A percentile compares a stretch with the other conserved stretches of the same genome.
These are phyloP conservation scores for Fraxinus quadrangulata DNA, from an alignment of 257 asterid species.

Conservation along the genomic window DNA sequence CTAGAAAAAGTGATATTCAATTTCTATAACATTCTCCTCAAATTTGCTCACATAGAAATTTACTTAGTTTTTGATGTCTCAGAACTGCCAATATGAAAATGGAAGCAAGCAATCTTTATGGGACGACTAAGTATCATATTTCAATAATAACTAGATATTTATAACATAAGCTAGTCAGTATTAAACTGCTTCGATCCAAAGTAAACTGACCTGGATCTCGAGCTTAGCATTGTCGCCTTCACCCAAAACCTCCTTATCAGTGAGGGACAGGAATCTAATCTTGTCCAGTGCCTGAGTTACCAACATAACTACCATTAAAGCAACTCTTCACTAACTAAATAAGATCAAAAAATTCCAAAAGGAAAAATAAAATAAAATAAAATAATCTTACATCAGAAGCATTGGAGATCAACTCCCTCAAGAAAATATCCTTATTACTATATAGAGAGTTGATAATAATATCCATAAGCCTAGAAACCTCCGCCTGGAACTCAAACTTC, in stretches of 20 bases:
- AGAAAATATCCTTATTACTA: slow-evolving; percentile 91
- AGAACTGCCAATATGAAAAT: not conserved
- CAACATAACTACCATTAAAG: slow-evolving; percentile 1
- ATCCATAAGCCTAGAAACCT: slow-evolving; percentile 97
- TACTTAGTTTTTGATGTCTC: not conserved
- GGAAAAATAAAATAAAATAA: not conserved
- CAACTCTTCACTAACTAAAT: not conserved
- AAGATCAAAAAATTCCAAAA: not conserved
- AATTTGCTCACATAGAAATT: not conserved
- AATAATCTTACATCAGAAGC: slow-evolving; percentile 84
- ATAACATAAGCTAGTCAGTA: not conserved
- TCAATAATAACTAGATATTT: not conserved
- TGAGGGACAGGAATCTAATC: slow-evolving; percentile 86
- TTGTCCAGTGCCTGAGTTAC: slow-evolving; percentile 79
- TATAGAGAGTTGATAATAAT: slow-evolving; percentile 95
- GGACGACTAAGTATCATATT: not conserved
- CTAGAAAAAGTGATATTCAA: not conserved
- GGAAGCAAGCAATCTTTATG: too few species aligned
- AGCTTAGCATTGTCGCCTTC: slow-evolving; percentile 88
- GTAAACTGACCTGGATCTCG: slow-evolving; percentile 77
- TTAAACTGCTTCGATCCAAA: not conserved
- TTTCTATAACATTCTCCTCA: not conserved
- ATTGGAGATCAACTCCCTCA: slow-evolving; percentile 95
- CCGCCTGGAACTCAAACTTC: slow-evolving; percentile 97
- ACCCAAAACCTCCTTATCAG: slow-evolving; percentile 91